Evolutionary conservation across 345 rosid genomes (phyloP).

Genomic region (Hibiscus trionum): DNA sequence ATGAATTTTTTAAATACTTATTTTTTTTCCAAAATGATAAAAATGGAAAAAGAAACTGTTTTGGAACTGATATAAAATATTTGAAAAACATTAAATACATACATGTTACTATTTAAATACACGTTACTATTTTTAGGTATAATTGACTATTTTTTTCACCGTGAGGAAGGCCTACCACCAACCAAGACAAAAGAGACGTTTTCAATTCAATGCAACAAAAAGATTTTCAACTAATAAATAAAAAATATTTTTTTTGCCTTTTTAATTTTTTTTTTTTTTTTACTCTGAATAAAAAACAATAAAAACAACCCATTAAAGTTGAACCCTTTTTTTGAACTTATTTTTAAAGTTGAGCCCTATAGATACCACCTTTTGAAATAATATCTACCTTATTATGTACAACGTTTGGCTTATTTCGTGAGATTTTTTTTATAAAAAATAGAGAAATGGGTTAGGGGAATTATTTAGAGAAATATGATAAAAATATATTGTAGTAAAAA

Average conservation of each 20-base stretch:
- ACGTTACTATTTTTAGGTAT: neutral
- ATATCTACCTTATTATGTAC: neutral
- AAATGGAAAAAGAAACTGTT: too few relatives aligned
- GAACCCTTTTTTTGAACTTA: neutral
- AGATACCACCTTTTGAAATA: neutral
- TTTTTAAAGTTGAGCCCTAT: too few relatives aligned
- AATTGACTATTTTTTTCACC: neutral
- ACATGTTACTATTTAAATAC: too few relatives aligned
- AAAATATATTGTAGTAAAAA: too few relatives aligned
- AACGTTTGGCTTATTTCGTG: neutral
- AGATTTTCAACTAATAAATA: neutral
- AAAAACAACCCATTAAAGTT: neutral
- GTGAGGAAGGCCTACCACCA: neutral
- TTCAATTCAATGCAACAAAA: neutral
- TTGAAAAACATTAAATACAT: too few relatives aligned
- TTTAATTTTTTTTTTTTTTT: neutral
- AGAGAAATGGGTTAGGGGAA: neutral
- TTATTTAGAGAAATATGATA: neutral
- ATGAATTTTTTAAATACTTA: too few relatives aligned
- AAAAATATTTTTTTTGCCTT: neutral
- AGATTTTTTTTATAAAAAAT: too few relatives aligned
- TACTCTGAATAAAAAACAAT: neutral
- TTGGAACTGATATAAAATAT: neutral
- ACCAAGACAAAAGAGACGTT: neutral
- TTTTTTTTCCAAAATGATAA: too few relatives aligned